Evolutionary conservation across 768 basidiomycete genomes (phyloP).

Genomic region (Rossbeevera mucosa): DNA sequence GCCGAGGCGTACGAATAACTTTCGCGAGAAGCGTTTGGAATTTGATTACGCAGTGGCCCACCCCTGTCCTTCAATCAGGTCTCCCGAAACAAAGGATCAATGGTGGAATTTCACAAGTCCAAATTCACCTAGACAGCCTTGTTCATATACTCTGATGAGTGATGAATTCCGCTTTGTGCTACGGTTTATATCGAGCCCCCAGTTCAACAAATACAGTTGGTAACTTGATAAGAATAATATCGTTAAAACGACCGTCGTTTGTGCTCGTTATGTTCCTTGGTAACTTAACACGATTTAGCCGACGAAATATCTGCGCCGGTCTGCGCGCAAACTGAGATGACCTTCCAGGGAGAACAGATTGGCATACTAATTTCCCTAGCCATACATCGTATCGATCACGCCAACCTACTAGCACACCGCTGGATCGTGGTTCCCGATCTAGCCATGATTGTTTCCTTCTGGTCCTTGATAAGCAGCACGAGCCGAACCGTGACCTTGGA

Average conservation of each 20-base stretch:
- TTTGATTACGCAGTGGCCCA: not conserved
- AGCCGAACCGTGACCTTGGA: too few relatives aligned
- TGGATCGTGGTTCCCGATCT: too few relatives aligned
- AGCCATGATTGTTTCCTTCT: too few relatives aligned
- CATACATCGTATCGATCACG: too few relatives aligned
- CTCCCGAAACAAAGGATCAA: not conserved
- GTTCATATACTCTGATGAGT: not conserved
- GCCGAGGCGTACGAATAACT: conserved; percentile 44
- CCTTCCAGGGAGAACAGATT: not conserved
- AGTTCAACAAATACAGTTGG: not conserved
- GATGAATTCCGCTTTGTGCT: too few relatives aligned
- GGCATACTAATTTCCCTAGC: too few relatives aligned
- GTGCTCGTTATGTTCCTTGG: not conserved
- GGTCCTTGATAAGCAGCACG: too few relatives aligned
- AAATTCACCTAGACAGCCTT: not conserved
- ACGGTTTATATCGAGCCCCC: not conserved
- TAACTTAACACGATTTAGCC: too few relatives aligned
- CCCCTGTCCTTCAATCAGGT: not conserved
- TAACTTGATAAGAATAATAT: not conserved
- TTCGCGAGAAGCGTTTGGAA: not conserved
- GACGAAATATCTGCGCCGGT: not conserved
- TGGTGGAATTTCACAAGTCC: not conserved
- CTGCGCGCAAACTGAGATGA: not conserved
- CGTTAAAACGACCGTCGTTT: not conserved
- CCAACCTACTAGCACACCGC: too few relatives aligned